phyloP scores from a whole-genome alignment of 352 stramenopile genomes.

The Pythium phragmitis region DNA sequence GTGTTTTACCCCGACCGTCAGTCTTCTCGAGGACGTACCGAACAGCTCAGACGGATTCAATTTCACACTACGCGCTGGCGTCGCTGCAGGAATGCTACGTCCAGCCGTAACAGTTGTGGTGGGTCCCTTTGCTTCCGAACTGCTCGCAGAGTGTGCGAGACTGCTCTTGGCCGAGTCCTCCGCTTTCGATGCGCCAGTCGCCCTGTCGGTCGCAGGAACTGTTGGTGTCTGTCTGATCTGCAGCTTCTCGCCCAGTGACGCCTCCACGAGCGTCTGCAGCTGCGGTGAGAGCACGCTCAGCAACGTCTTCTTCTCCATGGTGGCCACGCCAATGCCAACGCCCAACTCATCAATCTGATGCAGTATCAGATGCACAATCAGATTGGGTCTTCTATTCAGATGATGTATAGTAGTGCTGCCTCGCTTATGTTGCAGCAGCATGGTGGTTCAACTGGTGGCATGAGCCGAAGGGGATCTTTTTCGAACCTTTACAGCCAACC shows the following conservation, averaged over 20 bases:
- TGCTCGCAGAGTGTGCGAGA: not conserved
- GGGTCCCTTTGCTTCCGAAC: not conserved
- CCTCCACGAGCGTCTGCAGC: constrained; percentile 61
- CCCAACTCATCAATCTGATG: not conserved
- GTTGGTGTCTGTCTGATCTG: constrained; percentile 23
- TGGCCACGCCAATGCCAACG: not conserved
- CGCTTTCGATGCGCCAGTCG: not conserved
- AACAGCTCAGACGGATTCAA: constrained; percentile 68
- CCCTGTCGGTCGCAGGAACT: not conserved
- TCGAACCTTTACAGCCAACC: constrained; percentile 21
- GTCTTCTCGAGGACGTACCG: constrained; percentile 25
- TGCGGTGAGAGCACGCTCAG: constrained; percentile 61
- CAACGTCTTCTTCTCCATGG: constrained; percentile 32
- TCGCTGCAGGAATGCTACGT: not conserved
- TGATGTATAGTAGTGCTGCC: not conserved
- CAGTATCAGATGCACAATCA: constrained; percentile 8
- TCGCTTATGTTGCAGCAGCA: constrained; percentile 23
- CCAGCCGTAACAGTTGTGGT: not conserved
- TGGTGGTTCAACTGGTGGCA: constrained; percentile 26
- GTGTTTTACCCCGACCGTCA: not conserved
- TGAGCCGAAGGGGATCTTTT: constrained; percentile 23
- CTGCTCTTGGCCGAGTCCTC: not conserved
- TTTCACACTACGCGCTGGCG: constrained; percentile 5
- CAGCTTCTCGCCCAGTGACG: constrained; percentile 47
- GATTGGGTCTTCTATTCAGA: constrained; percentile 7